Base-by-base conservation (phyloP, 352 stramenopile species). In the Nothophytophthora sp. region DNA sequence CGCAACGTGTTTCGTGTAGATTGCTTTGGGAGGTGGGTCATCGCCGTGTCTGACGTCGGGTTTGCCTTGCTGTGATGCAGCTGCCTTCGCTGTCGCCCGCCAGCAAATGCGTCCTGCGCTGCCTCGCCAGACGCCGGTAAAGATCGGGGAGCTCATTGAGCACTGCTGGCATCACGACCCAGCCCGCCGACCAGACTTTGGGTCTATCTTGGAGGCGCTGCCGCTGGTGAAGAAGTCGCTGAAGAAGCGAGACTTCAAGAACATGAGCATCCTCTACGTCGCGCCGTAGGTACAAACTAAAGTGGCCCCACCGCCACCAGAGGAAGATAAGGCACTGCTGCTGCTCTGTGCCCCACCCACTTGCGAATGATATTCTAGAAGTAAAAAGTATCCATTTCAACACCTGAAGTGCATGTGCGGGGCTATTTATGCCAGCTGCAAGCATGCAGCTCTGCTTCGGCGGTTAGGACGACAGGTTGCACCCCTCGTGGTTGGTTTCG, bases 191-290 rank as follows among this genome's bases (percentile, higher is more conserved):
- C 81, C 81, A 20, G 75, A 90, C 34, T 95, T 95, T 62, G 68
- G 73, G 2, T 67, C 70, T 28, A 90, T 93, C 46, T 48, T 93
- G 22, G 85, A 91, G 56, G 76, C 81, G 24, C 67, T 95, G 9
- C 81, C 84, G 20, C 54, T 90, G n/a, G 81, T 94, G 46, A 85
- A 91, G 44, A 64, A 62, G 25, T 90, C 82, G 36, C 58, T 94
- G 42, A 92, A 90, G 66, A 92, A 92, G 63, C 80, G 82, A 41
- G 84, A 94, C 44, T 91, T 88, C 50, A 90, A 92, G 74, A 88
- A 91, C 55, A 73, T 92, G 58, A 72, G 82, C 37, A 92, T 94
- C 37, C 51, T 73, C 39, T 73, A 73, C 24, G 47, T 53, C 25
- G 52, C 51, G 28, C 48, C 57, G 8, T 65, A 52, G 53, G 29